Percentiles rank a stretch among this genome's conserved stretches.
phyloP scores from a whole-genome alignment of 225 moss, liverwort and hornwort species.

The Pleurozium schreberi region DNA sequence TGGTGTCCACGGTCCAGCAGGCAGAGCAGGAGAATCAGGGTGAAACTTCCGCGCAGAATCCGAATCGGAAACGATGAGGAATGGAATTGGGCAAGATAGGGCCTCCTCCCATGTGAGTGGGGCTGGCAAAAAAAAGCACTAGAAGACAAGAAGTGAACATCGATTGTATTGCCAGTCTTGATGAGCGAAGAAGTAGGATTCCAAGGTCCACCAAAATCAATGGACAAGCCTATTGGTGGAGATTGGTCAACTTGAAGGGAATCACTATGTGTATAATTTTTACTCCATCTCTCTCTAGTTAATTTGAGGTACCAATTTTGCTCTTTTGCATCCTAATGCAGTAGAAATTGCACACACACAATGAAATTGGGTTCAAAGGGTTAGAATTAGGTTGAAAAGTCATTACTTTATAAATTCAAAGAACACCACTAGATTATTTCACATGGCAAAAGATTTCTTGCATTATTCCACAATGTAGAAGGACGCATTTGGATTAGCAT shows the following conservation, averaged over 20 bases:
- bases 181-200: too few relatives aligned
- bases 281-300: too few relatives aligned
- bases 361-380: neutral
- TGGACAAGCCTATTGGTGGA: too few relatives aligned
- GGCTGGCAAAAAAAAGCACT: too few relatives aligned
- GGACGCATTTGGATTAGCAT: neutral
- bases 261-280: too few relatives aligned
- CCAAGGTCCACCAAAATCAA: too few relatives aligned
- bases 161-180: too few relatives aligned
- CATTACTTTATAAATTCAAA: neutral
- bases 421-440: rapidly evolving
- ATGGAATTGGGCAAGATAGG: too few relatives aligned
- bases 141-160: too few relatives aligned
- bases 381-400: neutral
- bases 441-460: neutral
- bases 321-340: neutral
- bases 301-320: too few relatives aligned
- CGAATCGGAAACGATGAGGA: neutral
- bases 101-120: too few relatives aligned
- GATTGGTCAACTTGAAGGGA: too few relatives aligned
- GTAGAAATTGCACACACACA: neutral
- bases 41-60: neutral
- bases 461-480: neutral
- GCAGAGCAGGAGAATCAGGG: neutral
- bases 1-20: neutral